Conservation (phyloP, 306 rosid genomes). For the Cicer cuneatum region DNA sequence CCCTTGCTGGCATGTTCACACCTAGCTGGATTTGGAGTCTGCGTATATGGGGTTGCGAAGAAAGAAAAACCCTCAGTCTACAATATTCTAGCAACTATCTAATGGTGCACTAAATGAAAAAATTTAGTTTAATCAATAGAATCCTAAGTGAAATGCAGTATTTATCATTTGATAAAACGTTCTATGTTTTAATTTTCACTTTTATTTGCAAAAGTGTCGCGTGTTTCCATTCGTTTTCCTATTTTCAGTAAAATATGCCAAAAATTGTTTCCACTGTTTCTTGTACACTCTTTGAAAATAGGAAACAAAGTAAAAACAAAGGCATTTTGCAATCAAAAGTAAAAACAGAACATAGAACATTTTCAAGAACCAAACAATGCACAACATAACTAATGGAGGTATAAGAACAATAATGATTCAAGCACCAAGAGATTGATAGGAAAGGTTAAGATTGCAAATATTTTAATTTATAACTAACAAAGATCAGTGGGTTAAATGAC, state of each 20-base stretch:
- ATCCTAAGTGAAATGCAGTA: constrained; percentile 11
- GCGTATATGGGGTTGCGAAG: constrained; percentile 40
- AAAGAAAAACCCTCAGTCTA: constrained; percentile 21
- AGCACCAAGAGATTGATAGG: constrained; percentile 12
- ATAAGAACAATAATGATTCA: no score
- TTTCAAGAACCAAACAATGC: not conserved
- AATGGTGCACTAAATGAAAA: not conserved
- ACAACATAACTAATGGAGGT: no score
- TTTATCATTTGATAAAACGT: not conserved
- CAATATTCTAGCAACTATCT: constrained; percentile 16
- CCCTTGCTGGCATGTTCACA: constrained; percentile 98
- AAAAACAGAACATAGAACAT: not conserved
- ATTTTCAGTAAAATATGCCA: not conserved
- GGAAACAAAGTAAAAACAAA: not conserved
- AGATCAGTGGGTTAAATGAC: no score
- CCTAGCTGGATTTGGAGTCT: constrained; percentile 99
- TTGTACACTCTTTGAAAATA: not conserved
- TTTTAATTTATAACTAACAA: constrained; percentile 3
- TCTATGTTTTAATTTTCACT: not conserved
- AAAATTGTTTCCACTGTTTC: not conserved
- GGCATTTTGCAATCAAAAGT: no score
- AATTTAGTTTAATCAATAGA: constrained; percentile 8
- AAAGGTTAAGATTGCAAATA: not conserved
- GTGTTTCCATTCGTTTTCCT: not conserved
- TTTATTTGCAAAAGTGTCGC: not conserved